Evolutionary conservation across 257 asterid genomes (phyloP), one percentile per base, ranked within the genome.

Genomic region (Ilex asprella): DNA sequence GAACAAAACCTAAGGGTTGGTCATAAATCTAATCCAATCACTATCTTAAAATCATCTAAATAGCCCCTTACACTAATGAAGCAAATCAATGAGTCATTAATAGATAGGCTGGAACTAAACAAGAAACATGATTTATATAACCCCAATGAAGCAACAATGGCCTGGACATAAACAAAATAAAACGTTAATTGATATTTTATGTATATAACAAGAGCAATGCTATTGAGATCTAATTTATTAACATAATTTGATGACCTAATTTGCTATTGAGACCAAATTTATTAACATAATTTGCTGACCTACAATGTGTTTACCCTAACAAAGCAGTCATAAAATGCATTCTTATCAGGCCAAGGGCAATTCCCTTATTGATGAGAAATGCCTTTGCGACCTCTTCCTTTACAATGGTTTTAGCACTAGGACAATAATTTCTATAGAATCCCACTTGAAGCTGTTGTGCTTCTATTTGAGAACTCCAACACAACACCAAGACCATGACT

Each of bases 321-420:
- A 54, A 87, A 87, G 68, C 95, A 87, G 63, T 87, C 95, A 50
- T 84, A 93, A 87, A 84, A 70, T 84, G 93, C 71, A 84, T 13
- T 60, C 95, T 61, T 41, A 87, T 72, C 21, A 87, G 84, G 51
- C 92, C 95, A 14, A 88, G 92, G 32, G 77, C 95, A 11, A 84
- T 54, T 31, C 89, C 92, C 3, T 83, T 82, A 67, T 78, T 84
- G 35, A n/a, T 56, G 0, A 76, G 46, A 4, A 75, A 69, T 3
- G 73, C 81, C 14, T 82, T 71, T 62, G 71, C 43, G 2, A 84
- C 92, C 15, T 41, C 76, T 30, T 61, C 73, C 75, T 50, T 74
- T 16, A 86, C 83, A 3, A 86, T 82, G 64, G 43, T 21, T 60
- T 86, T 89, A 0, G 89, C 89, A 0, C 5, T 5, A 3, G 89